Base-by-base conservation (phyloP, 768 basidiomycete genomes). In the Lyophyllum atratum region DNA sequence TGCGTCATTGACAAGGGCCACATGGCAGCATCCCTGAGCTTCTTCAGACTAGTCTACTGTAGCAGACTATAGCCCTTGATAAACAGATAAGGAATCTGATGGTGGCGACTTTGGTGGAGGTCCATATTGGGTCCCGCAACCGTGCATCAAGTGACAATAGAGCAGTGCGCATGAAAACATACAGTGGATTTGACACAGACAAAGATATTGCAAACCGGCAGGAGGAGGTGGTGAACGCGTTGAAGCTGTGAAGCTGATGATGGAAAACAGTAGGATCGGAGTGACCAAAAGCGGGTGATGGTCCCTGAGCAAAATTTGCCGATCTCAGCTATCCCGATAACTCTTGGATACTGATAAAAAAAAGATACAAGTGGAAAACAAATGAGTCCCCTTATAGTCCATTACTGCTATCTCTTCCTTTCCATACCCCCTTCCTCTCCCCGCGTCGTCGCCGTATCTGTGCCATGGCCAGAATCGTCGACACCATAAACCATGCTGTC, bases 401-500 rank as follows among this genome's bases (percentile, higher is more conserved):
- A 29, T 45, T 22, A 1, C 21, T 31, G 25, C 31, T 47, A 31
- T 47, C 48, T 29, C 17, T 37, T 19, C 43, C 29, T 56, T 50
- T 39, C 28, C 46, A 39, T 19, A 21, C 31, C 45, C 40, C n/a
- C n/a, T n/a, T 31, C 47, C 50, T 24, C 37, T 59, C 50, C 8
- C 19, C 22, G 33, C 25, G 21, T 26, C 37, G 52, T 55, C 47
- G 50, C 55, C 55, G 45, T 49, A 33, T 44, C 34, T n/a, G 10
- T 24, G 42, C 54, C 45, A 68, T 70, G 67, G 66, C 65, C 50
- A 49, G 47, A 52, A 21, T 68, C 50, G 24, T 70, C 22, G 56
- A 67, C 34, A 63, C 51, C 37, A 47, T 73, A 7, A 72, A 73
- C 55, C 54, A 67, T 47, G 65, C 66, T 52, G 76, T 77, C 52